Conservation (phyloP, 129 eudicot species). For the Chrysanthemum seticuspe region DNA sequence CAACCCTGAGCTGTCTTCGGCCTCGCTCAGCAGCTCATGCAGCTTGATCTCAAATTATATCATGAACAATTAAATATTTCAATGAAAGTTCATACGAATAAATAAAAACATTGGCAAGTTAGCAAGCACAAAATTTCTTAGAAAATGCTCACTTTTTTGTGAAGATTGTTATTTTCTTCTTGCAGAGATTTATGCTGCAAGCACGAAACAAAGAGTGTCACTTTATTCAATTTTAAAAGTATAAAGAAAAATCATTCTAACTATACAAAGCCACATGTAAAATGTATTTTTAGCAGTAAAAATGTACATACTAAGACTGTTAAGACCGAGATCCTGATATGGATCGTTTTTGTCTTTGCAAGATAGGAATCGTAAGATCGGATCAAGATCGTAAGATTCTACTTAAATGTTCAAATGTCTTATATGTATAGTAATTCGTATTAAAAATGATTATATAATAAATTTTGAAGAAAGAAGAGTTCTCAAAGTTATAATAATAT, state of each 20-base stretch:
- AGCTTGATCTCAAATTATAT: conserved; percentile 24
- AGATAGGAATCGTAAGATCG: too few species aligned
- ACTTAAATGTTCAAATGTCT: too few species aligned
- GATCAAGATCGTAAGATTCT: too few species aligned
- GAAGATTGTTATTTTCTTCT: conserved; percentile 37
- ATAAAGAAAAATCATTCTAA: conserved; percentile 4
- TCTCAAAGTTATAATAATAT: too few species aligned
- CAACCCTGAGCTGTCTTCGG: conserved; percentile 34
- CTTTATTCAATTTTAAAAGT: background rate
- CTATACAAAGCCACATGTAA: background rate
- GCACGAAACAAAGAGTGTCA: background rate
- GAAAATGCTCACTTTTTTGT: conserved; percentile 35
- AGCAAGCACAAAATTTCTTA: background rate
- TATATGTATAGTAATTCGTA: too few species aligned
- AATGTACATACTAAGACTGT: background rate
- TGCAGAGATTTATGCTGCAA: conserved; percentile 41
- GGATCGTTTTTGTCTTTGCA: too few species aligned
- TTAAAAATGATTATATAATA: too few species aligned
- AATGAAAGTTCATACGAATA: background rate
- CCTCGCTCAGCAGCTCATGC: conserved; percentile 27
- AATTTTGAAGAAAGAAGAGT: too few species aligned
- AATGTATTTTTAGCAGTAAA: background rate
- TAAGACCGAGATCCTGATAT: too few species aligned
- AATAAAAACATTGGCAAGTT: background rate
- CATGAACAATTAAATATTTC: background rate